These are phyloP conservation scores for Aspergillus sp. DNA, from an alignment of 2,329 filamentous ascomycete species.

Conservation along the genomic window DNA sequence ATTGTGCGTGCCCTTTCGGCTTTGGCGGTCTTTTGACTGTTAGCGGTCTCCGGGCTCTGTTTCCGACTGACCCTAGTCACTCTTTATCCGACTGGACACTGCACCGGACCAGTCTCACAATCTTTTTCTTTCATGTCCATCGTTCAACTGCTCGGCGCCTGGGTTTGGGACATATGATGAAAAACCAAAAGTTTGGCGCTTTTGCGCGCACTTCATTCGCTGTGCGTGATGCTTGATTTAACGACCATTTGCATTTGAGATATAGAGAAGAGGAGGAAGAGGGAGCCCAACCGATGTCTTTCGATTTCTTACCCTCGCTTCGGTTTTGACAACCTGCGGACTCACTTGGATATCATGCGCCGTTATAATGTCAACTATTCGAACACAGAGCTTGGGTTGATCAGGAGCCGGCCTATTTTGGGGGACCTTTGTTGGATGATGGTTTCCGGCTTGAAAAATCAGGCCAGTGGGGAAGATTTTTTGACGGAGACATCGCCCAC, in stretches of 20 bases:
- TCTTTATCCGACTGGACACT: conserved; percentile 27
- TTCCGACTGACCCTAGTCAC: conserved; percentile 25
- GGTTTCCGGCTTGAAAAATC: too few species aligned
- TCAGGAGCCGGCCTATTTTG: neutral
- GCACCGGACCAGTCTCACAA: conserved; percentile 26
- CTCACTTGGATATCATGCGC: neutral
- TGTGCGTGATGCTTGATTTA: conserved; percentile 29
- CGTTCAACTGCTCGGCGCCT: conserved; percentile 32
- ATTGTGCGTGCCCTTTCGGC: conserved; percentile 3
- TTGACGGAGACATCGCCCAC: conserved; percentile 3
- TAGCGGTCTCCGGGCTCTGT: conserved; percentile 5
- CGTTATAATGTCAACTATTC: neutral
- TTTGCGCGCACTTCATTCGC: conserved; percentile 33
- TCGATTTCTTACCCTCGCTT: neutral
- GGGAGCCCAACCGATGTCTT: conserved; percentile 5
- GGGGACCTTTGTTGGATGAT: neutral
- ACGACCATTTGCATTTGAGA: conserved; percentile 27
- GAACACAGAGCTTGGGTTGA: neutral
- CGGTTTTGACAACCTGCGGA: neutral
- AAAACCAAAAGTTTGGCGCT: conserved; percentile 22
- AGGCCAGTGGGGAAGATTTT: neutral
- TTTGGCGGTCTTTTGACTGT: neutral
- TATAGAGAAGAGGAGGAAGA: conserved; percentile 19
- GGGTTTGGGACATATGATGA: conserved; percentile 20
- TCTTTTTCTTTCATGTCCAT: conserved; percentile 32